A percentile compares a stretch with the other conserved stretches of the same genome.
Conservation (phyloP, 371 early-diverging fungal genomes). For the Mortierella sp. region DNA sequence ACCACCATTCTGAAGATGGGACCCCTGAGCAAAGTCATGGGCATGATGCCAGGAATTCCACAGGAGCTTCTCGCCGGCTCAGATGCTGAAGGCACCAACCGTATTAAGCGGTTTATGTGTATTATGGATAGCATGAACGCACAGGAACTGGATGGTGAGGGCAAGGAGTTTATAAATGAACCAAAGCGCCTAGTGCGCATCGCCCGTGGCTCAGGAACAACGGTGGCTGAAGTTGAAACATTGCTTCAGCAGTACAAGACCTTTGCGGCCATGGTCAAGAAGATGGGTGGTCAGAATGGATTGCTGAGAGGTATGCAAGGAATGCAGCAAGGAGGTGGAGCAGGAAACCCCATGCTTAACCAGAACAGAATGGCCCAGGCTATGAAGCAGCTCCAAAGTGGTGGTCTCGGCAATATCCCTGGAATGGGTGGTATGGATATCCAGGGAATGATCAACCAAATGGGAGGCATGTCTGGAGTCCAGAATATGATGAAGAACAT, state of each 20-base stretch:
- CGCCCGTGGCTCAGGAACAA: slow-evolving; percentile 92
- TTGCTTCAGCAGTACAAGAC: slow-evolving; percentile 85
- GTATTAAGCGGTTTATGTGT: slow-evolving; percentile 90
- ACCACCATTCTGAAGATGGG: slow-evolving; percentile 96
- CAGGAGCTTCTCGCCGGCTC: slow-evolving; percentile 83
- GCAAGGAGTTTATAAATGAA: slow-evolving; percentile 84
- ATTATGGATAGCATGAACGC: slow-evolving; percentile 99
- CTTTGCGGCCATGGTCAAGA: slow-evolving; percentile 95
- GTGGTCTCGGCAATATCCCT: slow-evolving; percentile 40
- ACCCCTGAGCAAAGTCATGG: slow-evolving; percentile 95
- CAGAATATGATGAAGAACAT: slow-evolving; percentile 86
- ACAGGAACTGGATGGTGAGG: slow-evolving; percentile 93
- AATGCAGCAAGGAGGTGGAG: slow-evolving; percentile 44
- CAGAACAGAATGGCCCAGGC: slow-evolving; percentile 71
- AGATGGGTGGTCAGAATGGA: slow-evolving; percentile 95
- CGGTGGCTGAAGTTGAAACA: slow-evolving; percentile 87
- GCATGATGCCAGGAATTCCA: slow-evolving; percentile 98
- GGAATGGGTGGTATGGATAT: slow-evolving; percentile 66
- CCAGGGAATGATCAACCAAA: slow-evolving; percentile 79
- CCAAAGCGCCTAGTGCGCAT: slow-evolving; percentile 87
- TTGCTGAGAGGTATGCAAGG: slow-evolving; percentile 75
- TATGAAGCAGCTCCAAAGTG: slow-evolving; percentile 73
- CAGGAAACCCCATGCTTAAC: slow-evolving; percentile 60
- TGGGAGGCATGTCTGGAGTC: slow-evolving; percentile 83
- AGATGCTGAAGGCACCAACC: slow-evolving; percentile 82